These are phyloP conservation scores for Phytophthora melonis DNA, from an alignment of 352 stramenopile species.

Conservation along the genomic window DNA sequence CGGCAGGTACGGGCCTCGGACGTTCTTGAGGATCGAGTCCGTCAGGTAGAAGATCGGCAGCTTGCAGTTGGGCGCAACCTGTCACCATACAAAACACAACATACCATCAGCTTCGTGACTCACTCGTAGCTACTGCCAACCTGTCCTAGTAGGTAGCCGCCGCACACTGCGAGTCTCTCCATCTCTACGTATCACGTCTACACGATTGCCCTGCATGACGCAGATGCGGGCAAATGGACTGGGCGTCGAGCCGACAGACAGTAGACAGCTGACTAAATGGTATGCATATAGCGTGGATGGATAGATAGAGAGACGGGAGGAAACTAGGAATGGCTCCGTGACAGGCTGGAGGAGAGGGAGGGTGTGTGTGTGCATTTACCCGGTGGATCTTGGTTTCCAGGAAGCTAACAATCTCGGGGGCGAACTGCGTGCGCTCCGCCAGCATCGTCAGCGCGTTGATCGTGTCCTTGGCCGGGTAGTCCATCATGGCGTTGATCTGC, in stretches of 20 bases:
- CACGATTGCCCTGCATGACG: too few relatives aligned
- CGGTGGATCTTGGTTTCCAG: constrained; percentile 91
- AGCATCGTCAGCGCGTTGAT: constrained; percentile 92
- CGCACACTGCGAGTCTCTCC: neutral
- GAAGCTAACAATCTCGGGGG: constrained; percentile 88
- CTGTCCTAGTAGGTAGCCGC: neutral
- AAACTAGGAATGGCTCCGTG: neutral
- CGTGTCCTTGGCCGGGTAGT: constrained; percentile 90
- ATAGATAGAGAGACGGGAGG: constrained; percentile 17
- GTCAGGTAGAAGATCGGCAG: constrained; percentile 92
- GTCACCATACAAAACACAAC: constrained; percentile 7
- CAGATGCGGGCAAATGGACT: constrained; percentile 1
- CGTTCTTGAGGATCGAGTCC: constrained; percentile 92
- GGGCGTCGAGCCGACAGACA: neutral
- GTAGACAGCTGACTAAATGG: neutral
- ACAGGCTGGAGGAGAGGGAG: neutral
- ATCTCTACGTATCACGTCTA: neutral
- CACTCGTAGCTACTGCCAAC: neutral
- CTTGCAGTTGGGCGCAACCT: constrained; percentile 85
- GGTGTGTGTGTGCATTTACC: constrained; percentile 50
- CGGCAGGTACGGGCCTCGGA: constrained; percentile 72
- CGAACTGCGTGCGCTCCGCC: constrained; percentile 77
- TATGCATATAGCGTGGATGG: neutral
- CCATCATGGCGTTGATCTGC: constrained; percentile 88
- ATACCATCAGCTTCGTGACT: constrained; percentile 12